These are phyloP conservation scores for Stipa capillata DNA, from an alignment of 176 grass and related monocot species.

Conservation along the genomic window DNA sequence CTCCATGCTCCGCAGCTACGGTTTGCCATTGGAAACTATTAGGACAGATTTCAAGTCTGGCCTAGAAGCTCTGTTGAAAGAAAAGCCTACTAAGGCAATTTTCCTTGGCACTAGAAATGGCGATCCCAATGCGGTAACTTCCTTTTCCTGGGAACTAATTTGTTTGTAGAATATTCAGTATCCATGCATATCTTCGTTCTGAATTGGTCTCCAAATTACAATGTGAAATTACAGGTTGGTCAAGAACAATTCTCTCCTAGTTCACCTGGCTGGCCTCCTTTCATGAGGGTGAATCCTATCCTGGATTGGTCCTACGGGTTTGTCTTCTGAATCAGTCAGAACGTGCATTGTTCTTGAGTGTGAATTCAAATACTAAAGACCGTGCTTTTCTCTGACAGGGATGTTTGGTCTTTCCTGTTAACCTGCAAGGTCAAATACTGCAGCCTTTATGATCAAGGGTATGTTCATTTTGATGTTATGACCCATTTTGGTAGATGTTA, in stretches of 20 bases:
- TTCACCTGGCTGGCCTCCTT: constrained; percentile 52
- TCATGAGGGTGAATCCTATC: constrained; percentile 76
- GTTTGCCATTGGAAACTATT: constrained; percentile 60
- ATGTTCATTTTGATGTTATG: background rate
- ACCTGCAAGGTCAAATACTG: constrained; percentile 59
- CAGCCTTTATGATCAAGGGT: constrained; percentile 74
- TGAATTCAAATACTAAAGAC: background rate
- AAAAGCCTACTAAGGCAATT: constrained; percentile 61
- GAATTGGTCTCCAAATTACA: background rate
- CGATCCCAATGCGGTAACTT: constrained; percentile 48
- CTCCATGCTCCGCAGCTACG: constrained; percentile 33
- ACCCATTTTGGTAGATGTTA: background rate
- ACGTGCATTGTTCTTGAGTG: background rate
- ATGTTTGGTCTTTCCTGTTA: constrained; percentile 70
- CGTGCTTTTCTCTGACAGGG: constrained; percentile 21
- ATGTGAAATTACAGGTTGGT: constrained; percentile 33
- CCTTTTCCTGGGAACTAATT: background rate
- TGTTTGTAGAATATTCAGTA: background rate
- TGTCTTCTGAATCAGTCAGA: background rate
- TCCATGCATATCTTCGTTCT: background rate
- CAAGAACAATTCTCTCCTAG: constrained; percentile 64
- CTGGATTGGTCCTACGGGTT: constrained; percentile 73
- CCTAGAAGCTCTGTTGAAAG: constrained; percentile 34
- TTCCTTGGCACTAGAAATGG: constrained; percentile 70
- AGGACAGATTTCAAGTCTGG: constrained; percentile 61